These are phyloP conservation scores for Solanum pimpinellifolium DNA, from an alignment of 257 asterid species.

Conservation along the genomic window DNA sequence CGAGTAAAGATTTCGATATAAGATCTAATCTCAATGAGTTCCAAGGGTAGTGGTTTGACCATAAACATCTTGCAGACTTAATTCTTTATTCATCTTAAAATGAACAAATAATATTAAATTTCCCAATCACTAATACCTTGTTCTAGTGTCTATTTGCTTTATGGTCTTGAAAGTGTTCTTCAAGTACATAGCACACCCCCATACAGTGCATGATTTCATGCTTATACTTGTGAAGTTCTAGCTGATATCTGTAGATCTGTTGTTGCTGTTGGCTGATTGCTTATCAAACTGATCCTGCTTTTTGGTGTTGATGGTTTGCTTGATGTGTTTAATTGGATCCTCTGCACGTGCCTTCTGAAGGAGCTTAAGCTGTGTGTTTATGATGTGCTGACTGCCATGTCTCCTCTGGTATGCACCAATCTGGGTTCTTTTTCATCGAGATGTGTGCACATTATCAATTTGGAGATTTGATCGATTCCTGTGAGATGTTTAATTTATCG, in stretches of 20 bases:
- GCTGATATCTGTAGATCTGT: conserved; percentile 29
- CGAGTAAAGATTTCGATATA: not conserved
- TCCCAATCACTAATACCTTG: not conserved
- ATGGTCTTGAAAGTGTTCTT: not conserved
- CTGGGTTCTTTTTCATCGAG: not conserved
- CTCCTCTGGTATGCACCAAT: not conserved
- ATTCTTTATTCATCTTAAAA: not conserved
- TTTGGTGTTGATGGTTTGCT: conserved; percentile 30
- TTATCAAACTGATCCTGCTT: conserved; percentile 28
- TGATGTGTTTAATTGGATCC: conserved; percentile 34
- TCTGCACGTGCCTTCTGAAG: not conserved
- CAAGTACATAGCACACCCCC: not conserved
- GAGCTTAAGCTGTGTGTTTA: not conserved
- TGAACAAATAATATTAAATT: not conserved
- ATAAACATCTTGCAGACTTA: not conserved
- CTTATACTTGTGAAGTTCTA: conserved; percentile 34
- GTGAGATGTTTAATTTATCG: not conserved
- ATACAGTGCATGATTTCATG: conserved; percentile 38
- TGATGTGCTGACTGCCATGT: not conserved
- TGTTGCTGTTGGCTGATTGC: conserved; percentile 37
- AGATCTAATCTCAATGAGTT: not conserved
- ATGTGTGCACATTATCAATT: not conserved
- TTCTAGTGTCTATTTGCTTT: not conserved
- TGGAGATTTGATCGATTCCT: not conserved
- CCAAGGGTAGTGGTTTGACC: not conserved